Base-by-base conservation (phyloP, 139 green algal genomes). In the Zygnema circumcarinatum region DNA sequence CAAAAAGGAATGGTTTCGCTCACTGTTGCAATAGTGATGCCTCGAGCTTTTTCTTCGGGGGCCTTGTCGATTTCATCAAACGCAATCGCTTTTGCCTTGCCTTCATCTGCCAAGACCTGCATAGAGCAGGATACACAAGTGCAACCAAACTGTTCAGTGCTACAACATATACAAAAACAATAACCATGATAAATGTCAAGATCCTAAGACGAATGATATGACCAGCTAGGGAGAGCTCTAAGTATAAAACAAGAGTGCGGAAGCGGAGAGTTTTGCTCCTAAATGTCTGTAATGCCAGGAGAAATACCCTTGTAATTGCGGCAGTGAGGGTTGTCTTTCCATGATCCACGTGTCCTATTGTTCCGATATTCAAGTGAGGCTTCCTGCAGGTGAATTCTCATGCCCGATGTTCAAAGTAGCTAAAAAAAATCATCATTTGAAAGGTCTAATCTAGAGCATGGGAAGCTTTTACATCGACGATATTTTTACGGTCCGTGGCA, bases 51-150 rank as follows among this genome's bases (percentile, higher is more conserved):
- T 93, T 99, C 97, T 90, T 99, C 97, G 21, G 97, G 97, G 0
- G 97, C 97, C 94, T 99, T 99, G 92, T 99, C 97, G 74, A 99
- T 99, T 91, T 98, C 92, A 84, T 99, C 97, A 79, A 98, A 99
- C 0, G 96, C 95, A 31, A 98, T 90, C 21, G 92, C 93, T 73
- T 96, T 95, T 20, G 93, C 95, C 11, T 93, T 93, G 21, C 96
- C 95, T 0, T 88, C 89, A 87, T 99, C 97, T 11, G 97, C 87
- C n/a, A 98, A 90, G 2, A 98, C 94, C 87, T 91, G 74, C 35
- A 11, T 20, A n/a, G 2, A 42, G 47, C 16, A 62, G 16, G 7
- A 16, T 62, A 25, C 47, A 62, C 47, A 62, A 7, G 16, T 62
- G 7, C n/a, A n/a, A n/a, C n/a, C n/a, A n/a, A n/a, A n/a, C n/a